These are phyloP conservation scores for Akanthomyces lecanii DNA, from an alignment of 2,329 filamentous ascomycete species.

Conservation along the genomic window DNA sequence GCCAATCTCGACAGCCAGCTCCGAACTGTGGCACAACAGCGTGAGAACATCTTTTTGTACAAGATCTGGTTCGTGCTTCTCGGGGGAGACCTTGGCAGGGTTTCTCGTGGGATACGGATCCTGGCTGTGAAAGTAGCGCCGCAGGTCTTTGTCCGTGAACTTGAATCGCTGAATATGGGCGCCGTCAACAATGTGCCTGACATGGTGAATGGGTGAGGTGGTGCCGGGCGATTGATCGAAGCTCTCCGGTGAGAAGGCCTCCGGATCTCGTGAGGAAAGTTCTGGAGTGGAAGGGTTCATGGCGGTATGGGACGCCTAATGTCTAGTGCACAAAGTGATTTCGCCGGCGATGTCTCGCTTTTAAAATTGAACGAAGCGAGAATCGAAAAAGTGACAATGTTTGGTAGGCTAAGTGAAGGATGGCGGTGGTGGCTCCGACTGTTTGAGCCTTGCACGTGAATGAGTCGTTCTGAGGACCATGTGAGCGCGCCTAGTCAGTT, in stretches of 20 bases:
- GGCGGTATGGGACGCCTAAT: background rate
- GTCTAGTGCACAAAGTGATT: background rate
- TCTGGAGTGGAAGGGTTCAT: background rate
- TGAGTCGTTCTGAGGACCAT: background rate
- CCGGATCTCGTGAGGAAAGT: background rate
- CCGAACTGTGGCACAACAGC: conserved; percentile 40
- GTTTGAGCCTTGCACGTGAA: background rate
- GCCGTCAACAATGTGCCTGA: conserved; percentile 14
- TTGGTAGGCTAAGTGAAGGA: background rate
- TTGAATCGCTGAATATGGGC: conserved; percentile 25
- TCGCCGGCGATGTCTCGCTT: background rate
- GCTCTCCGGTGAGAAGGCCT: background rate
- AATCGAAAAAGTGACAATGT: background rate
- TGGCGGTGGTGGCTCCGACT: too few relatives aligned
- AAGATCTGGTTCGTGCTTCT: background rate
- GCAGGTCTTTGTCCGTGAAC: conserved; percentile 26
- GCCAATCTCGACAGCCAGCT: conserved; percentile 53
- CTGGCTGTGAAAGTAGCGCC: conserved; percentile 27
- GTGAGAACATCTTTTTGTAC: conserved; percentile 40
- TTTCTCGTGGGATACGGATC: conserved; percentile 26
- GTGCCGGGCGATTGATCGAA: background rate
- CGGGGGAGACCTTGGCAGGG: too few relatives aligned
- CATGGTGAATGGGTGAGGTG: conserved; percentile 18
- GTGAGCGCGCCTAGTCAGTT: background rate
- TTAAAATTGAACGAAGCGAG: too few relatives aligned